Evolutionary conservation across 1,284 basidiomycete species (phyloP).

Genomic region (Sporisorium exsertum): DNA sequence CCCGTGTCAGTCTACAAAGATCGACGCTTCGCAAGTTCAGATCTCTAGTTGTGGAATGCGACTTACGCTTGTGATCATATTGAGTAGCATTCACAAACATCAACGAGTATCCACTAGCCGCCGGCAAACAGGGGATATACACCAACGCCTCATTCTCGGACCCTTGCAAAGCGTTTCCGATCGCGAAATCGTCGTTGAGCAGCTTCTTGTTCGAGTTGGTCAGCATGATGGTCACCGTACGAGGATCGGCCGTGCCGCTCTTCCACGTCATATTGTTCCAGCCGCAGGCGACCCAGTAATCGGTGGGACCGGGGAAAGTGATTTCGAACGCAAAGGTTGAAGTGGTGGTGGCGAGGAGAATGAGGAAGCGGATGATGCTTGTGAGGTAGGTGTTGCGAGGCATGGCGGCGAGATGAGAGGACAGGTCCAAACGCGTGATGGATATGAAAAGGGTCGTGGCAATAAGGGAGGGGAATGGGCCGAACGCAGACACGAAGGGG

Average conservation of each 20-base stretch:
- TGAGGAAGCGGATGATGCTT: background rate
- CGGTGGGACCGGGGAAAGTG: slow-evolving; percentile 30
- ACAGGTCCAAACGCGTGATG: background rate
- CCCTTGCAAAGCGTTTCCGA: slow-evolving; percentile 37
- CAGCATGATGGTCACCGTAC: slow-evolving; percentile 32
- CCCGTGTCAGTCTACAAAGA: no score
- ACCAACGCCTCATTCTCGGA: slow-evolving; percentile 28
- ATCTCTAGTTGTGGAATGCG: no score
- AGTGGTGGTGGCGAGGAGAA: background rate
- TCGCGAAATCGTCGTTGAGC: slow-evolving; percentile 39
- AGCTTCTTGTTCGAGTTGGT: slow-evolving; percentile 36
- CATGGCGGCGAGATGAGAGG: background rate
- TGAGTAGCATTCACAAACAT: slow-evolving; percentile 30
- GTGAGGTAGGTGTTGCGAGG: background rate
- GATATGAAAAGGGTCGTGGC: background rate
- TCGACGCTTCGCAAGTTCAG: no score
- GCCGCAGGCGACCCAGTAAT: slow-evolving; percentile 50
- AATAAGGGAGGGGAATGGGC: background rate
- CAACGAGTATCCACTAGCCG: slow-evolving; percentile 14
- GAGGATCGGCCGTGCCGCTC: slow-evolving; percentile 3
- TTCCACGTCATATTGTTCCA: slow-evolving; percentile 46
- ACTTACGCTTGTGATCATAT: slow-evolving; percentile 39
- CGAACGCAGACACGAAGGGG: background rate
- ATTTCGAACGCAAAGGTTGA: slow-evolving; percentile 10
- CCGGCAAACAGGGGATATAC: slow-evolving; percentile 33